Evolutionary conservation across 2,329 filamentous ascomycete species (phyloP), one percentile per base, ranked within the genome.

Genomic region (Trematosphaeria pertusa): DNA sequence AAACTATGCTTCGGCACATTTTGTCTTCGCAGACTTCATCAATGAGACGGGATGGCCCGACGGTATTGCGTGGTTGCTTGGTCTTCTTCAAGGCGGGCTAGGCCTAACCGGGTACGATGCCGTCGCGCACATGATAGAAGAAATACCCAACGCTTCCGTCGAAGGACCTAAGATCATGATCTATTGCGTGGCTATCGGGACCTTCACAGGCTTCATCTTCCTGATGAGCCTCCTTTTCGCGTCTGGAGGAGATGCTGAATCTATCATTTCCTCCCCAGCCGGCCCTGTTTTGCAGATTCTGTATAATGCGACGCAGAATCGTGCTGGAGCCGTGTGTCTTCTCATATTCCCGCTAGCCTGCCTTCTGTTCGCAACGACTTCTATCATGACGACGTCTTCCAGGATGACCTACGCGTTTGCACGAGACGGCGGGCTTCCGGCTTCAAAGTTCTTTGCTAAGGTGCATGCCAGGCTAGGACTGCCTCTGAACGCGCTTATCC

Each of bases 11-110:
- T 80, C 78, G 6, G 87, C 78, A 12, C 67, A 78, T 8, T 88
- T 87, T 41, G 87, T 89, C 9, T 89, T 87, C 53, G 76, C 79
- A 4, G 70, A 82, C 1, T 89, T 90, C 60, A 80, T 87, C 64
- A 91, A 91, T 55, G 67, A 81, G 36, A 84, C 82, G 7, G 85
- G 84, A 32, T 89, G 86, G 86, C 86, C 86, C 0, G 83, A 88
- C 68, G 86, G 86, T 0, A 65, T 88, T 24, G 75, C 82, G 3
- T 86, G 75, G 75, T 58, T 78, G 19, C 62, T 78, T 4, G 76
- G 76, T 5, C 54, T 78, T 10, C 67, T 85, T 1, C 82, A 83
- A 67, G 80, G 79, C 30, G 79, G 78, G 11, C 73, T 82, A 11
- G 78, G 77, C 44, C 67, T 81, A 15, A 81, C 78, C n/a, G 81